phyloP scores from a whole-genome alignment of 345 rosid genomes.

The Brassica juncea region DNA sequence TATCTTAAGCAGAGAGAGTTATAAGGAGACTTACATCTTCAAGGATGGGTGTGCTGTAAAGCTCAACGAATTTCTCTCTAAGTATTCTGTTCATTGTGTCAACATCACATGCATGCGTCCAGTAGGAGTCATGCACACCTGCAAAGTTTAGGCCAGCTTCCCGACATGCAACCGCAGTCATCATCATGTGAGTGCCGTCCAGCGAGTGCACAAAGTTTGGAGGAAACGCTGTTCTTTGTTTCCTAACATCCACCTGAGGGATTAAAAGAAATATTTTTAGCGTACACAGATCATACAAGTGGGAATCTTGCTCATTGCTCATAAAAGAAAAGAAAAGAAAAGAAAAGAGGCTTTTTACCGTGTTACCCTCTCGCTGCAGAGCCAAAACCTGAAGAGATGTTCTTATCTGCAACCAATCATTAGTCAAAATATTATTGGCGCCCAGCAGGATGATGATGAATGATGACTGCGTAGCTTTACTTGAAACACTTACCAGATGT shows the following conservation, averaged over 20 bases:
- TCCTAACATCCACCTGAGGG: slow-evolving; percentile 71
- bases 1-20: slow-evolving; percentile 17
- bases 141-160: slow-evolving; percentile 88
- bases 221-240: slow-evolving; percentile 97
- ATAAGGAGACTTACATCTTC: slow-evolving; percentile 73
- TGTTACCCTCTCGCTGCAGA: slow-evolving; percentile 78
- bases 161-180: slow-evolving; percentile 96
- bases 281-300: neutral
- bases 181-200: slow-evolving; percentile 99
- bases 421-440: neutral
- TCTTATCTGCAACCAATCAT: slow-evolving; percentile 62
- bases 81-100: slow-evolving; percentile 91
- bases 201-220: slow-evolving; percentile 97
- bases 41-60: slow-evolving; percentile 76
- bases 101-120: slow-evolving; percentile 98
- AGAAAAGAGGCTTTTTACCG: slow-evolving; percentile 49
- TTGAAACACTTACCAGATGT: slow-evolving; percentile 62
- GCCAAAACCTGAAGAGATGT: slow-evolving; percentile 93
- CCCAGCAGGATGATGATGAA: neutral
- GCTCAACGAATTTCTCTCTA: slow-evolving; percentile 88
- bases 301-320: neutral
- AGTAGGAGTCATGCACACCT: slow-evolving; percentile 98
- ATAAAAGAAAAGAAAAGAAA: neutral
- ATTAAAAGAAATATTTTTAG: neutral
- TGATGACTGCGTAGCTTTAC: neutral